Conservation (phyloP, 176 grass and related monocot genomes). For the Zea luxurians region DNA sequence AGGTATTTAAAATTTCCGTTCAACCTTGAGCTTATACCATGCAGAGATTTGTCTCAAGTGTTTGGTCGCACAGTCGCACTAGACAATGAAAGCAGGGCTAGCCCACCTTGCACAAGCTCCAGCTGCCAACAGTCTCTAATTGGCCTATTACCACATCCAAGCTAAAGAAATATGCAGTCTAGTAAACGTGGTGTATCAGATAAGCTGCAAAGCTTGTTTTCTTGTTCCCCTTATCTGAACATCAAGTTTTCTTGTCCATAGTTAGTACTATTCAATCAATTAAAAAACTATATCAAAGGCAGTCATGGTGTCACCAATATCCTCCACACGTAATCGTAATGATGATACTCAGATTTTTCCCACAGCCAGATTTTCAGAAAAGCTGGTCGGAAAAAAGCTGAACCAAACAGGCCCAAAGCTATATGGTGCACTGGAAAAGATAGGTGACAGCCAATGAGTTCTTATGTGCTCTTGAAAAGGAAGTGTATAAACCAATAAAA, state of each 20-base stretch:
- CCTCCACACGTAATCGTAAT: no score
- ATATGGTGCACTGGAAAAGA: conserved; percentile 16
- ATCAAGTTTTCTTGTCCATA: background rate
- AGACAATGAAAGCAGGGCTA: background rate
- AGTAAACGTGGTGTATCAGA: background rate
- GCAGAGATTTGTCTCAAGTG: background rate
- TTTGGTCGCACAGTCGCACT: background rate
- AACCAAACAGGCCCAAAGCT: no score
- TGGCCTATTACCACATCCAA: conserved; percentile 22
- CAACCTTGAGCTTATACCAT: conserved; percentile 24
- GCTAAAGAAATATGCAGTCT: conserved; percentile 12
- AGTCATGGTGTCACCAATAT: background rate
- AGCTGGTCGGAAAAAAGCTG: no score
- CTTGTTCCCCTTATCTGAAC: background rate
- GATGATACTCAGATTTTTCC: no score
- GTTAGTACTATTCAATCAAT: background rate
- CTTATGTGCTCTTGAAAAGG: conserved; percentile 17
- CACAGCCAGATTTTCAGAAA: no score
- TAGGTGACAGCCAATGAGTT: background rate
- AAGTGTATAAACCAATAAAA: conserved; percentile 9
- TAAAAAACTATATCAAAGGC: background rate
- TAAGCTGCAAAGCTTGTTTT: background rate
- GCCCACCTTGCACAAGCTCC: background rate
- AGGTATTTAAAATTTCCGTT: conserved; percentile 4
- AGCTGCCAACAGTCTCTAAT: background rate